phyloP scores from a whole-genome alignment of 129 eudicot species.

The Smallanthus sonchifolius region DNA sequence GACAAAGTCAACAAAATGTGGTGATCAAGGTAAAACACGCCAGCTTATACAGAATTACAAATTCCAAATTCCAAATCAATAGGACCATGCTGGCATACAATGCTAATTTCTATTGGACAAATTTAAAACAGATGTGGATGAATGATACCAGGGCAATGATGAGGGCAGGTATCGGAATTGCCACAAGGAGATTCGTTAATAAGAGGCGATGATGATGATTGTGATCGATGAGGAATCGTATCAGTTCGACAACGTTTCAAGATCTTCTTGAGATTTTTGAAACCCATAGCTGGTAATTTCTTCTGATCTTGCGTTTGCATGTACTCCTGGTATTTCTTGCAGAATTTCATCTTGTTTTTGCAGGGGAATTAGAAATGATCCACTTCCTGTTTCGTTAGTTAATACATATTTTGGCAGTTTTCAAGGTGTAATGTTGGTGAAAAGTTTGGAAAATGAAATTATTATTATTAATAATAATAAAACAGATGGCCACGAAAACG shows the following conservation, averaged over 20 bases:
- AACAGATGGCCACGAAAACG: too few species aligned
- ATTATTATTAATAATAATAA: too few species aligned
- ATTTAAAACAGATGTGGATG: background rate
- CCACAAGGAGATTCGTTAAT: background rate
- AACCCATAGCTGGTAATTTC: slow-evolving; percentile 31
- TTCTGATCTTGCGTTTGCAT: slow-evolving; percentile 34
- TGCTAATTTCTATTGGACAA: too few species aligned
- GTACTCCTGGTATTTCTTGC: slow-evolving; percentile 31
- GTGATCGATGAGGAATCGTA: background rate
- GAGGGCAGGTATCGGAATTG: slow-evolving; percentile 38
- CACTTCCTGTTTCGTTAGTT: too few species aligned
- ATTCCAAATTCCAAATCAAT: background rate
- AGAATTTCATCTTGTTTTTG: slow-evolving; percentile 26
- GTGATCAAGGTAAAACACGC: too few species aligned
- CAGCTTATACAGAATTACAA: background rate
- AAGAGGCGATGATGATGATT: background rate
- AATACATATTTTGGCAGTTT: too few species aligned
- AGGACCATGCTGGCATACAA: background rate
- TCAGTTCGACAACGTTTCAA: slow-evolving; percentile 32
- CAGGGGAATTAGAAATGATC: too few species aligned
- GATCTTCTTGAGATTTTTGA: slow-evolving; percentile 32
- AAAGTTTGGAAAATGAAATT: too few species aligned
- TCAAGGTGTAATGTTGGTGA: too few species aligned
- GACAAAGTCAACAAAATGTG: background rate
- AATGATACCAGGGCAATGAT: slow-evolving; percentile 58